phyloP scores from a whole-genome alignment of 257 asterid species.

The Fraxinus americana region DNA sequence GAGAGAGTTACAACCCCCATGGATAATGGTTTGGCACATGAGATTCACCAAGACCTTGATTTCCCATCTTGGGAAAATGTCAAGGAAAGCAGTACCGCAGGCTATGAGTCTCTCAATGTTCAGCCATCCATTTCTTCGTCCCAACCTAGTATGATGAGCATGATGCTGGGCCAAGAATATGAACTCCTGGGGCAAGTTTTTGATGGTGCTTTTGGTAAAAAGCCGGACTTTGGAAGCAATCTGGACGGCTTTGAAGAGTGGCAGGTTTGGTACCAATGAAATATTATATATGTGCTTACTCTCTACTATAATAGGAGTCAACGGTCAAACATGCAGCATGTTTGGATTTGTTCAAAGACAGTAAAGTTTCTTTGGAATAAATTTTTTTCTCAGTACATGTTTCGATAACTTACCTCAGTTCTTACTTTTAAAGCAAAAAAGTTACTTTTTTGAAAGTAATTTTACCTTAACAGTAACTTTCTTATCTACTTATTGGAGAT shows the following conservation, averaged over 20 bases:
- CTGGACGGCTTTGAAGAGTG: conserved; percentile 56
- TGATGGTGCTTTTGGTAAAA: conserved; percentile 35
- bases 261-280: conserved; percentile 55
- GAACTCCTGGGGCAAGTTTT: conserved; percentile 48
- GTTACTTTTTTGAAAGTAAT: background rate
- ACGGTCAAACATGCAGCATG: background rate
- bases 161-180: conserved; percentile 52
- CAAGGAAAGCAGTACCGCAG: conserved; percentile 46
- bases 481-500: background rate
- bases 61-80: conserved; percentile 60
- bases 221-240: conserved; percentile 42
- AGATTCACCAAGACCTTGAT: conserved; percentile 44
- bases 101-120: conserved; percentile 47
- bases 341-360: background rate
- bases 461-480: background rate
- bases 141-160: conserved; percentile 41
- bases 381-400: background rate
- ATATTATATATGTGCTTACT: background rate
- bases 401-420: background rate
- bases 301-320: background rate
- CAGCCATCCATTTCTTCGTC: conserved; percentile 52
- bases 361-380: background rate
- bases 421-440: background rate
- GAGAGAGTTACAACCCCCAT: conserved; percentile 34
- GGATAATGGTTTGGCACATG: conserved; percentile 42